Evolutionary conservation across 2,329 filamentous ascomycete genomes (phyloP).

Genomic region (Fonsecaea nubica): DNA sequence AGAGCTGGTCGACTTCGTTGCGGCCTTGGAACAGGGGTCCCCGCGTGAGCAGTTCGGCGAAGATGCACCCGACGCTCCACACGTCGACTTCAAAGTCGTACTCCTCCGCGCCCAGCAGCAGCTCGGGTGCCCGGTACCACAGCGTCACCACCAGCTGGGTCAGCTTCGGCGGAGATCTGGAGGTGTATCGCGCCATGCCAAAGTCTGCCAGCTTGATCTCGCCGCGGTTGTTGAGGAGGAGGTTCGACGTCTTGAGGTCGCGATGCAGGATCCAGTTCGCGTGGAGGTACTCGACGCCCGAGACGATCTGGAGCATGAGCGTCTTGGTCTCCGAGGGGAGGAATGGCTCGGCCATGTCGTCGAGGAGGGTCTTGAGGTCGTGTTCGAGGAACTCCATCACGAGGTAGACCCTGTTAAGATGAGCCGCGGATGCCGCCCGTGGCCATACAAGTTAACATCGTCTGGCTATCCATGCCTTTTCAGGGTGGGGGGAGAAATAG

Average conservation of each 20-base stretch:
- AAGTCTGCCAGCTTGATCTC: slow-evolving; percentile 97
- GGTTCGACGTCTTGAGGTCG: slow-evolving; percentile 90
- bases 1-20: slow-evolving; percentile 90
- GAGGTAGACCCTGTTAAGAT: slow-evolving; percentile 73
- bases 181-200: slow-evolving; percentile 92
- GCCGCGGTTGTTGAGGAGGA: slow-evolving; percentile 93
- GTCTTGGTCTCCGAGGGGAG: slow-evolving; percentile 91
- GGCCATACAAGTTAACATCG: slow-evolving; percentile 44
- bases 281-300: slow-evolving; percentile 85
- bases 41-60: slow-evolving; percentile 85
- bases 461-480: slow-evolving; percentile 48
- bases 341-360: slow-evolving; percentile 94
- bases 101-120: slow-evolving; percentile 77
- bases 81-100: slow-evolving; percentile 85
- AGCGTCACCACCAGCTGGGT: slow-evolving; percentile 95
- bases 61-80: slow-evolving; percentile 96
- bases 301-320: slow-evolving; percentile 79
- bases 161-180: slow-evolving; percentile 75
- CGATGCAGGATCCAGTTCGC: slow-evolving; percentile 89
- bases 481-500: slow-evolving; percentile 31
- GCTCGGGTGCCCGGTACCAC: slow-evolving; percentile 93
- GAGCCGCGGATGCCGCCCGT: slow-evolving; percentile 31
- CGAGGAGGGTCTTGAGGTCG: slow-evolving; percentile 89
- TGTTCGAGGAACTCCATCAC: slow-evolving; percentile 98
- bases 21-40: slow-evolving; percentile 84